These are phyloP conservation scores for Kokia cookei DNA, from an alignment of 441 rosid genomes.

Conservation along the genomic window DNA sequence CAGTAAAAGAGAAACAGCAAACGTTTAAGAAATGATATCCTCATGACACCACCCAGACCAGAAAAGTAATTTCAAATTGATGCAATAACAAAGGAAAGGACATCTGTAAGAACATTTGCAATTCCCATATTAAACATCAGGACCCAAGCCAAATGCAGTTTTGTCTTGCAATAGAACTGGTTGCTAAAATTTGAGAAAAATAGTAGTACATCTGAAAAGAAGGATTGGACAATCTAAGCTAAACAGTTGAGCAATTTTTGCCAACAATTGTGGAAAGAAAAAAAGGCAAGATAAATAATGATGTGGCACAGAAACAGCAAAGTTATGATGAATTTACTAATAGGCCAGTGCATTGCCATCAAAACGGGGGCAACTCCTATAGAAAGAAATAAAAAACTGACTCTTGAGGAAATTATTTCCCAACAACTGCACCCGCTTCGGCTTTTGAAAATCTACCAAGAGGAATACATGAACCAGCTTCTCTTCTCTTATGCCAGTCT, in stretches of 20 bases:
- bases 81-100: not conserved
- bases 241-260: not conserved
- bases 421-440: not conserved
- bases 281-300: not conserved
- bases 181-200: not conserved
- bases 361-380: slow-evolving; percentile 1
- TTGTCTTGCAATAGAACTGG: not conserved
- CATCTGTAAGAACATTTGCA: not conserved
- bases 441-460: not conserved
- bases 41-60: not conserved
- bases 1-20: not conserved
- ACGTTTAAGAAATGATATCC: not conserved
- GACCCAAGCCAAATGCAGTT: not conserved
- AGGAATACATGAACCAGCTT: not conserved
- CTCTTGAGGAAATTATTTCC: not conserved
- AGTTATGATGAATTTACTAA: not conserved
- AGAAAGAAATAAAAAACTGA: not conserved
- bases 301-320: not conserved
- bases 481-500: not conserved
- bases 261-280: not conserved
- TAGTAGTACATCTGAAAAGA: not conserved
- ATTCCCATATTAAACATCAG: not conserved
- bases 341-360: not conserved
- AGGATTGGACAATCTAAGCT: not conserved
- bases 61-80: not conserved